Evolutionary conservation across 805 yeast species (phyloP), one percentile per base, ranked within the genome.

Genomic region (Candida corydali): DNA sequence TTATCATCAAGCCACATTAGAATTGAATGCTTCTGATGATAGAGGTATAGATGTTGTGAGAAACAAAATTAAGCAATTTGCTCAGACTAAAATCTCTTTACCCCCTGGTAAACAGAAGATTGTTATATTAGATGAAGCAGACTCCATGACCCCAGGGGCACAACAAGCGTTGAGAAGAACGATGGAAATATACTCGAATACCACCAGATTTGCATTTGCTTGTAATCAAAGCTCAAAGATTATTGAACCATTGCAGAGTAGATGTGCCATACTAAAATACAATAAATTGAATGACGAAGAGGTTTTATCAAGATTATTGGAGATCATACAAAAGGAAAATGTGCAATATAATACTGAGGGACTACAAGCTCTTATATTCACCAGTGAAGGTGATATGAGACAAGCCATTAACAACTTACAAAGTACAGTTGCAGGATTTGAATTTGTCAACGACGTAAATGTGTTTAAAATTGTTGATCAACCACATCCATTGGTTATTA

Each of bases 301-400:
- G 59, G 87, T 93, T 1, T 69, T 89, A 52, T 73, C 78, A 46
- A 73, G 96, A 42, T 63, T 93, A 36, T 57, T 86, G 44, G 83
- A 86, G 50, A 75, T 93, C 16, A 73, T 80, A 31, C 70, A 80
- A 46, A 51, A 60, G 2, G 98, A 93, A 57, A 57, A 78, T 29
- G 84, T 91, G 10, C 69, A 86, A 52, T 85, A 77, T 59, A 78
- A 89, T 12, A 85, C 87, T 43, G 96, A 87, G 57, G 98, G 98
- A 0, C 62, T 93, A 24, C 87, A 87, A 47, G 98, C 98, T 0
- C 71, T 93, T 41, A 79, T 93, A 11, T 93, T 93, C 63, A 82
- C 97, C 0, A 94, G 96, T 0, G 98, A 93, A 55, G 98, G 98
- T 41, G 98, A 93, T 56, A 91, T 93, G 98, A 79, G 98, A 59